Evolutionary conservation across 306 rosid genomes (phyloP), one percentile per base, ranked within the genome.

Genomic region (Benincasa hispida): DNA sequence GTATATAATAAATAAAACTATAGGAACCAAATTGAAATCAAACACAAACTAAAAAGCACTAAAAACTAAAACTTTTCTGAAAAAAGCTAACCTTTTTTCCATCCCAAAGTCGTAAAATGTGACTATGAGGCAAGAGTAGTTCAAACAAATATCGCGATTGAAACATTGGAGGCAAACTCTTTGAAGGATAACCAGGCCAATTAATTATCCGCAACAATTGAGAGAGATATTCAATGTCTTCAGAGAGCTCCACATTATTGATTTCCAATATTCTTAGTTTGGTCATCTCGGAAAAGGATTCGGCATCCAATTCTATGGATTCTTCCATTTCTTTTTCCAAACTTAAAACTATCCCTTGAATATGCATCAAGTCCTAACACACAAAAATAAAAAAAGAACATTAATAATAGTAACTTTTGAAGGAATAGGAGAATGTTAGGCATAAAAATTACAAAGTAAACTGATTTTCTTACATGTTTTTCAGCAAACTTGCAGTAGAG

Each of bases 211-310:
- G 66, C 2, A 81, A 60, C 15, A 59, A 24, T 1, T 37, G 22
- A 9, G 75, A 59, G 10, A 77, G 74, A 15, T 28, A 77, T 59
- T 42, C 22, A 10, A 60, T 10, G 4, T n/a, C 10, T 25, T 32
- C 48, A 12, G 59, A 21, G 12, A 77, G 5, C 19, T 50, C 0
- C 50, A 39, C 78, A 11, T 77, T 81, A 4, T 9, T 6, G 5
- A 77, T 57, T 61, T 35, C 77, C 56, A 81, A 53, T 27, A 81
- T 47, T 17, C 65, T 76, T 19, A 81, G n/a, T 9, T 22, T 76
- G 17, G 3, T 0, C 80, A 81, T 81, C 22, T 32, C 41, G 3
- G 30, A 48, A 28, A 81, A 76, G 11, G 77, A 59, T 10, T 76
- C 54, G 17, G 15, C 63, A 8, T 66, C 34, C 25, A 68, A 56